phyloP scores from a whole-genome alignment of 805 yeast species.

The Saccharomyces cerevisiae region DNA sequence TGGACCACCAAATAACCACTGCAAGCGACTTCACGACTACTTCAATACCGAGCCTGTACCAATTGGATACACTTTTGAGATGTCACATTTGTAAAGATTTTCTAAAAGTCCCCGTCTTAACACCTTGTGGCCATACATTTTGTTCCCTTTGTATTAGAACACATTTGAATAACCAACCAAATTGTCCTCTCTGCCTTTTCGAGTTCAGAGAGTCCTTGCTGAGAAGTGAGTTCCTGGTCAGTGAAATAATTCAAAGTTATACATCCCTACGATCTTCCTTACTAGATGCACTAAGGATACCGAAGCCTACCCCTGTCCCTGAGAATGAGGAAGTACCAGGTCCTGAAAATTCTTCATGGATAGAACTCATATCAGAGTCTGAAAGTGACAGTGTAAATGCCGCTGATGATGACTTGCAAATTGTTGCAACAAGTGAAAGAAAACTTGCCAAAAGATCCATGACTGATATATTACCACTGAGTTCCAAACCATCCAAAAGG shows the following conservation, averaged over 20 bases:
- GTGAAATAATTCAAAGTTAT: conserved; percentile 57
- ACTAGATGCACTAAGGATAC: conserved; percentile 9
- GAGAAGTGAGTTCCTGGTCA: conserved; percentile 59
- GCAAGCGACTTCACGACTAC: conserved; percentile 64
- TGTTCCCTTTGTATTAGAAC: conserved; percentile 82
- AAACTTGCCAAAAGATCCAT: conserved; percentile 7
- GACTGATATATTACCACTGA: conserved; percentile 1
- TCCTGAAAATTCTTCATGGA: conserved; percentile 12
- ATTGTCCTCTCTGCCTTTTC: conserved; percentile 73
- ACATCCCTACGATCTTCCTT: conserved; percentile 35
- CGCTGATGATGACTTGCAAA: conserved; percentile 26
- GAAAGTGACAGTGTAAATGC: conserved; percentile 16
- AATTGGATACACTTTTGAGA: conserved; percentile 61
- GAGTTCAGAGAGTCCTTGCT: conserved; percentile 64
- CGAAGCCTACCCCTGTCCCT: conserved; percentile 1
- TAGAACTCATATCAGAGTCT: conserved; percentile 27
- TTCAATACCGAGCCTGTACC: conserved; percentile 44
- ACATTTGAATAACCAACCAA: conserved; percentile 47
- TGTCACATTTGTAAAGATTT: conserved; percentile 88
- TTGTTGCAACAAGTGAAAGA: conserved; percentile 23
- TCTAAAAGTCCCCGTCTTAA: conserved; percentile 67
- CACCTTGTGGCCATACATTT: conserved; percentile 82
- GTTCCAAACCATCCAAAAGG: conserved; percentile 1
- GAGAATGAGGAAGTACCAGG: background rate
- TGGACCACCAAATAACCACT: conserved; percentile 37